Conservation (phyloP, 176 grass and related monocot species). For the Puya raimondii region DNA sequence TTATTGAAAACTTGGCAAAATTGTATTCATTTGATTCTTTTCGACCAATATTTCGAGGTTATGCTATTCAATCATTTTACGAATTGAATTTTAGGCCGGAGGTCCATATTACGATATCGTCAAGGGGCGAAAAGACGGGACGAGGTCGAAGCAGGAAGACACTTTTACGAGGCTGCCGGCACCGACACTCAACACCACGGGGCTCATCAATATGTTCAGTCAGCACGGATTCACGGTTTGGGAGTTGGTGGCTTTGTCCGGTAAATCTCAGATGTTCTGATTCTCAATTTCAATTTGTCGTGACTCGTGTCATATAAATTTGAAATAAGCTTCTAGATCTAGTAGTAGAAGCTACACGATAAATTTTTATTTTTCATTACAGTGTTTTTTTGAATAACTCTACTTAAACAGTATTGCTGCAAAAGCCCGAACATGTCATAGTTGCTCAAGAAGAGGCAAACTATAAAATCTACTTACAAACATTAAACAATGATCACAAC, state of each 20-base stretch:
- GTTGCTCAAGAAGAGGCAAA: no score
- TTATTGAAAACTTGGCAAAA: no score
- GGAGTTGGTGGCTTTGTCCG: constrained; percentile 67
- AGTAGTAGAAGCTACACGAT: no score
- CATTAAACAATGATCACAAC: neutral
- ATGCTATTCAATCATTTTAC: no score
- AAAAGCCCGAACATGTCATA: no score
- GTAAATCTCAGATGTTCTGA: neutral
- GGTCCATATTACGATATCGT: constrained; percentile 67
- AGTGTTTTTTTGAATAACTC: no score
- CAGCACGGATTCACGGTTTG: constrained; percentile 35
- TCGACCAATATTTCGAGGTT: no score
- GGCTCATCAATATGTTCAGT: constrained; percentile 38
- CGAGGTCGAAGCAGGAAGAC: constrained; percentile 43
- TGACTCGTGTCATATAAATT: neutral
- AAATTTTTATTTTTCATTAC: no score
- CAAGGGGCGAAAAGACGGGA: constrained; percentile 56
- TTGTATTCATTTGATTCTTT: neutral
- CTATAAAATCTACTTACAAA: no score
- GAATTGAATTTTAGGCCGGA: constrained; percentile 16
- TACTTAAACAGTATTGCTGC: no score
- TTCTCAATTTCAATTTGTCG: no score
- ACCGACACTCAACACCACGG: constrained; percentile 32
- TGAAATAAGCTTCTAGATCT: no score
- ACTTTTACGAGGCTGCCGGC: constrained; percentile 47